A percentile compares a stretch with the other conserved stretches of the same genome.
Evolutionary conservation across 495 filamentous ascomycete species (phyloP).

Genomic region (Penicillium desertorum): DNA sequence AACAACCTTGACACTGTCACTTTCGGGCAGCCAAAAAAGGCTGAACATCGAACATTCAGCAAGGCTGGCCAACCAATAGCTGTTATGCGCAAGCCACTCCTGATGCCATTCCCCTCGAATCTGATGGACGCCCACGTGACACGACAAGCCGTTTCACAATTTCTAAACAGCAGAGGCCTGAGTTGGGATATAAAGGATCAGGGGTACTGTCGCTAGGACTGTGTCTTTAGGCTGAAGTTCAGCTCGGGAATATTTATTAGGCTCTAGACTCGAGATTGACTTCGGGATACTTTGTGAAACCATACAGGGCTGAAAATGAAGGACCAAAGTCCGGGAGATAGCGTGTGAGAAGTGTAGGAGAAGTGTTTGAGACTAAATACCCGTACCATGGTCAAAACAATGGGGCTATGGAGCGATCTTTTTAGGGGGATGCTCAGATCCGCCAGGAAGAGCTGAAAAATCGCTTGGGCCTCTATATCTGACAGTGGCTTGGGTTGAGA

Average conservation of each 20-base stretch:
- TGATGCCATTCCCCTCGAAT: background rate
- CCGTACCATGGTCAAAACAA: background rate
- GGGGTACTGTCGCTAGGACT: background rate
- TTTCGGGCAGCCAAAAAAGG: background rate
- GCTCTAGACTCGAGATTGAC: constrained; percentile 3
- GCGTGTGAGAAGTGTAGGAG: background rate
- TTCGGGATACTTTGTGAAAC: constrained; percentile 1
- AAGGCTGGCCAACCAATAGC: background rate
- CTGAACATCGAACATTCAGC: background rate
- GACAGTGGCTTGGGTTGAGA: background rate
- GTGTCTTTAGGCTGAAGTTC: background rate
- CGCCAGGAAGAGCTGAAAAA: too few species aligned
- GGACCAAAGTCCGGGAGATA: background rate
- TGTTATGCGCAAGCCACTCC: background rate
- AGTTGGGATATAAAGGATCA: constrained; percentile 8
- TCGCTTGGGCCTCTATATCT: background rate
- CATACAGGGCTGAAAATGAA: background rate
- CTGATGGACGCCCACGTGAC: constrained; percentile 5
- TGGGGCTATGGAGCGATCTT: constrained; percentile 2
- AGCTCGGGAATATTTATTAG: constrained; percentile 11
- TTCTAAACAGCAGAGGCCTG: constrained; percentile 1
- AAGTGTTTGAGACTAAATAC: constrained; percentile 3
- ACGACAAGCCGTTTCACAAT: constrained; percentile 9
- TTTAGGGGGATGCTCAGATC: background rate
- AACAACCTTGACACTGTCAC: background rate